Percentiles rank a stretch among this genome's conserved stretches.
These are phyloP conservation scores for Lecanoromycetidae sp. DNA, from an alignment of 2,329 filamentous ascomycete species.

Conservation along the genomic window DNA sequence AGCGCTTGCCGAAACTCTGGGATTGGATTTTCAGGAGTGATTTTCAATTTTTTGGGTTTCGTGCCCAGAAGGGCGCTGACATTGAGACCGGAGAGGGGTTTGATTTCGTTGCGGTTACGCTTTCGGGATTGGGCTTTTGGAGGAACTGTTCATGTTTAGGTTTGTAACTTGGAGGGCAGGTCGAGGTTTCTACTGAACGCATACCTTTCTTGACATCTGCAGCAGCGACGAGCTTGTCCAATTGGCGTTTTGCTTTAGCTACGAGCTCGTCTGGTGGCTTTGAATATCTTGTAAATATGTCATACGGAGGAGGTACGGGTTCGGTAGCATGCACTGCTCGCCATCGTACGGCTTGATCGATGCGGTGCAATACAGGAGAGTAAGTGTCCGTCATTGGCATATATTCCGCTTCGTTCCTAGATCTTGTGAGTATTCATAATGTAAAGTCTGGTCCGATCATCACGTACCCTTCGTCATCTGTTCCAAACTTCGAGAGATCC, in stretches of 20 bases:
- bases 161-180: background rate
- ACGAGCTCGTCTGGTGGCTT: slow-evolving; percentile 57
- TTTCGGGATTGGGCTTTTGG: slow-evolving; percentile 66
- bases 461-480: slow-evolving; percentile 60
- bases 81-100: slow-evolving; percentile 82
- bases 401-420: slow-evolving; percentile 50
- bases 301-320: slow-evolving; percentile 48
- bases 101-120: slow-evolving; percentile 53
- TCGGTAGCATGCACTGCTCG: slow-evolving; percentile 64
- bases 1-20: slow-evolving; percentile 83
- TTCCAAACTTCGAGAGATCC: slow-evolving; percentile 63
- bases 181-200: slow-evolving; percentile 8
- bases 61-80: slow-evolving; percentile 61
- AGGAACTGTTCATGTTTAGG: slow-evolving; percentile 47
- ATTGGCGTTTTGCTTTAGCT: slow-evolving; percentile 41
- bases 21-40: slow-evolving; percentile 62
- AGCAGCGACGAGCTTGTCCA: slow-evolving; percentile 53
- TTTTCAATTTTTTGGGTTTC: slow-evolving; percentile 40
- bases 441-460: background rate
- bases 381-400: slow-evolving; percentile 69
- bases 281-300: slow-evolving; percentile 60
- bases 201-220: slow-evolving; percentile 78
- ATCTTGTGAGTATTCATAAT: slow-evolving; percentile 1
- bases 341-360: slow-evolving; percentile 73
- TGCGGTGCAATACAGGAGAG: slow-evolving; percentile 74